These are phyloP conservation scores for Colletotrichum eleusines DNA, from an alignment of 2,329 filamentous ascomycete species.

Conservation along the genomic window DNA sequence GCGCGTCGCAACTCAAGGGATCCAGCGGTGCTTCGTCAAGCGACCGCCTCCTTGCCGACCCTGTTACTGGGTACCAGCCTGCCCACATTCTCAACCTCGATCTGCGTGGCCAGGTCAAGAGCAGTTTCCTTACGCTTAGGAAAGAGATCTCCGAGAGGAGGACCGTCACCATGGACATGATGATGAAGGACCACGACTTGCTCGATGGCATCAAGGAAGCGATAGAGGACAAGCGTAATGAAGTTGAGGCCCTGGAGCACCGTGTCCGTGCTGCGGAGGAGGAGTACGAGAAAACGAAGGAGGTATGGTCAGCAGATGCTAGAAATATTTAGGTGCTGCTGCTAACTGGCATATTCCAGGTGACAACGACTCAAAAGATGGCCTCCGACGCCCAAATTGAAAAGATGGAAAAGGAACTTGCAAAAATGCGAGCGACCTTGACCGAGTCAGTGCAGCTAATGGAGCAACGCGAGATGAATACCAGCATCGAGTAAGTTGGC, in stretches of 20 bases:
- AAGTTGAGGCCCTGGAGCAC: conserved; percentile 93
- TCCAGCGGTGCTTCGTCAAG: conserved; percentile 61
- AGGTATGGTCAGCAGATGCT: conserved; percentile 59
- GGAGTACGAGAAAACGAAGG: conserved; percentile 94
- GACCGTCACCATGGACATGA: conserved; percentile 83
- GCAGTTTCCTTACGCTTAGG: conserved; percentile 79
- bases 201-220: conserved; percentile 96
- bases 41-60: conserved; percentile 85
- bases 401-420: conserved; percentile 98
- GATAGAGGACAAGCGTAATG: conserved; percentile 93
- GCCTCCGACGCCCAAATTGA: conserved; percentile 94
- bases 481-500: conserved; percentile 86
- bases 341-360: conserved; percentile 44
- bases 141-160: conserved; percentile 95
- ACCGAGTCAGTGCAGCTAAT: conserved; percentile 90
- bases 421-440: conserved; percentile 86
- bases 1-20: conserved; percentile 64
- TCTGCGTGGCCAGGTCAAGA: conserved; percentile 84
- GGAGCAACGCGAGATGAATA: conserved; percentile 96
- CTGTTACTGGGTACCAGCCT: conserved; percentile 88
- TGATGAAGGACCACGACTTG: conserved; percentile 94
- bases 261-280: conserved; percentile 89
- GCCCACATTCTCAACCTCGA: conserved; percentile 91
- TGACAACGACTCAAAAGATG: conserved; percentile 86
- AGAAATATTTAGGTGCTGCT: background rate